These are phyloP conservation scores for Mortierella sp. DNA, from an alignment of 371 early-diverging fungal genomes.

Conservation along the genomic window DNA sequence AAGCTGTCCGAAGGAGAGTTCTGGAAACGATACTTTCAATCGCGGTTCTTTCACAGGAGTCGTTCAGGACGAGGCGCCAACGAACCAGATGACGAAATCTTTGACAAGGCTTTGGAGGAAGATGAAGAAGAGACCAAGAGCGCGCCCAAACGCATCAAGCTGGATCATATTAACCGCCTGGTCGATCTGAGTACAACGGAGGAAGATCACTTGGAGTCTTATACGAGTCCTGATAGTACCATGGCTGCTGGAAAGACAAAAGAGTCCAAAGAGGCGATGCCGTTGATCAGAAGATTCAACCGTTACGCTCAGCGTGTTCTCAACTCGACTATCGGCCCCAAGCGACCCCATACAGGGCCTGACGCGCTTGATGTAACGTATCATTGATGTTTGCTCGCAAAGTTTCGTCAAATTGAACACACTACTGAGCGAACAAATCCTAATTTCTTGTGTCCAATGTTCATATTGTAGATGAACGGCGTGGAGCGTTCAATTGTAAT, in stretches of 20 bases:
- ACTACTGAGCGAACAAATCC: not conserved
- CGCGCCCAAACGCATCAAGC: constrained; percentile 61
- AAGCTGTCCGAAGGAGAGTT: constrained; percentile 86
- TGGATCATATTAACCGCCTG: constrained; percentile 73
- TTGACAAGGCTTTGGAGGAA: constrained; percentile 85
- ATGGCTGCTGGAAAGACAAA: constrained; percentile 83
- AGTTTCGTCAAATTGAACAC: not conserved
- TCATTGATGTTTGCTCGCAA: not conserved
- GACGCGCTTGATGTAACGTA: constrained; percentile 38
- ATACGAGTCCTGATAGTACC: constrained; percentile 87
- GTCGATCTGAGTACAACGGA: constrained; percentile 87
- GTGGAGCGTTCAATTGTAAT: constrained; percentile 70
- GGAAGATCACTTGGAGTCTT: constrained; percentile 83
- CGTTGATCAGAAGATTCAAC: constrained; percentile 91
- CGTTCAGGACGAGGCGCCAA: constrained; percentile 73
- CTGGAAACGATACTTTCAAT: constrained; percentile 91
- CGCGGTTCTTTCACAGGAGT: constrained; percentile 90
- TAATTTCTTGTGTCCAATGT: not conserved
- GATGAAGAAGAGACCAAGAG: constrained; percentile 80
- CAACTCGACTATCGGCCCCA: constrained; percentile 50
- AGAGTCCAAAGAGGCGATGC: constrained; percentile 72
- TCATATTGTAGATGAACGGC: constrained; percentile 56
- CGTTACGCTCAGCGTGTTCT: constrained; percentile 92
- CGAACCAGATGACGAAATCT: constrained; percentile 84
- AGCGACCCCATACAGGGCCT: constrained; percentile 21